Conservation (phyloP, 768 basidiomycete species). For the Coprinopsis marcescibilis region DNA sequence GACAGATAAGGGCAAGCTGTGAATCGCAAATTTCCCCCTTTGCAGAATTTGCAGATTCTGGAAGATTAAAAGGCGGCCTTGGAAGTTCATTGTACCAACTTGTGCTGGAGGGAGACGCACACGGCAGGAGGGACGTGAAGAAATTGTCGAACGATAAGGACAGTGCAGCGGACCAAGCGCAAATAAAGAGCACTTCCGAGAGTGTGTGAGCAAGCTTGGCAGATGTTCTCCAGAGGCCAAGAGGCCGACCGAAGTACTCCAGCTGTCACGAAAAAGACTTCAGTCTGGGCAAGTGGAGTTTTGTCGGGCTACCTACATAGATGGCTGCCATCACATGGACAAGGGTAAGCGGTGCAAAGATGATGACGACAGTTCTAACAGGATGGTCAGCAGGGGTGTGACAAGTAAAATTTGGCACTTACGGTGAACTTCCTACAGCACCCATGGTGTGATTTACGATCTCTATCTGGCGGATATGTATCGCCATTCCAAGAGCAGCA, state of each 20-base stretch:
- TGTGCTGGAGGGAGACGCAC: conserved; percentile 50
- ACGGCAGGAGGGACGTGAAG: conserved; percentile 81
- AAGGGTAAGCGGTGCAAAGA: conserved; percentile 78
- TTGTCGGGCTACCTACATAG: conserved; percentile 51
- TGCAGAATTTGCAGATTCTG: conserved; percentile 35
- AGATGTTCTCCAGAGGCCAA: conserved; percentile 90
- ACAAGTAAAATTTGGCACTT: conserved; percentile 22
- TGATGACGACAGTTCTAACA: conserved; percentile 70
- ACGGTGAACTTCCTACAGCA: conserved; percentile 80
- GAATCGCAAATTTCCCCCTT: conserved; percentile 64
- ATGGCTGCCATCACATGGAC: conserved; percentile 82
- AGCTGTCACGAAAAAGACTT: conserved; percentile 42
- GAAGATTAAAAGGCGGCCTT: conserved; percentile 41
- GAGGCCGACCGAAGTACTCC: conserved; percentile 88
- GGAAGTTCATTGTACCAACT: conserved; percentile 73
- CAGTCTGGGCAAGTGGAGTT: background rate
- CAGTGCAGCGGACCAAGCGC: conserved; percentile 88
- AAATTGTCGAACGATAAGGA: conserved; percentile 89
- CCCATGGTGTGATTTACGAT: conserved; percentile 47
- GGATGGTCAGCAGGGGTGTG: background rate
- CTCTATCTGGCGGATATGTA: conserved; percentile 65
- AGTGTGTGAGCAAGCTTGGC: conserved; percentile 83
- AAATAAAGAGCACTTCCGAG: conserved; percentile 84
- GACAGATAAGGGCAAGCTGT: conserved; percentile 71
- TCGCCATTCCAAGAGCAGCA: conserved; percentile 72